Evolutionary conservation across 306 rosid species (phyloP).

Genomic region (Prinsepia uniflora): DNA sequence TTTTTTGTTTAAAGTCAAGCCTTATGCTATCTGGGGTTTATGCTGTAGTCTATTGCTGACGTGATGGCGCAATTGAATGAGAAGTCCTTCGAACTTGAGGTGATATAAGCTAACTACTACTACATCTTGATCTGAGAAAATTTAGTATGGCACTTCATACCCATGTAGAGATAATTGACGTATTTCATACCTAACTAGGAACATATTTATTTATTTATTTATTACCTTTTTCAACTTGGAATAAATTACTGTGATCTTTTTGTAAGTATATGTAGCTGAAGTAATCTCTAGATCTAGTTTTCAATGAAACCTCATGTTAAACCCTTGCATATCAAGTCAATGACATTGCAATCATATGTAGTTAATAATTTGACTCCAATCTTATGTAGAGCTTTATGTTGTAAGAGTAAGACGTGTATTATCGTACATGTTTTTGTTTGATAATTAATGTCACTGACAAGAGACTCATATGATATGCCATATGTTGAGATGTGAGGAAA

Average conservation of each 20-base stretch:
- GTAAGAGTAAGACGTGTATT: too few species aligned
- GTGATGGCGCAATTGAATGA: slow-evolving; percentile 74
- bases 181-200: too few species aligned
- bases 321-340: not conserved
- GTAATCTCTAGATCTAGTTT: too few species aligned
- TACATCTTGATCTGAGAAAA: slow-evolving; percentile 18
- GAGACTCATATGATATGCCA: not conserved
- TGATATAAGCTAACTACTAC: slow-evolving; percentile 29
- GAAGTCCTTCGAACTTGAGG: slow-evolving; percentile 98
- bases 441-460: not conserved
- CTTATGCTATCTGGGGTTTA: slow-evolving; percentile 33
- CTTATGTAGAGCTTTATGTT: too few species aligned
- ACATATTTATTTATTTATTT: too few species aligned
- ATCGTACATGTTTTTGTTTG: not conserved
- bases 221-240: too few species aligned
- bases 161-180: too few species aligned
- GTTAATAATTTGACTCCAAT: too few species aligned
- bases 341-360: not conserved
- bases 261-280: too few species aligned
- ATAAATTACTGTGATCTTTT: too few species aligned
- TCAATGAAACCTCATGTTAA: not conserved
- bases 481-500: too few species aligned
- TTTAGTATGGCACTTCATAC: not conserved
- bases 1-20: slow-evolving; percentile 28
- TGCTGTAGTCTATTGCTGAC: slow-evolving; percentile 69